Base-by-base conservation (phyloP, 2,329 filamentous ascomycete genomes). In the Nemania bipapillata region DNA sequence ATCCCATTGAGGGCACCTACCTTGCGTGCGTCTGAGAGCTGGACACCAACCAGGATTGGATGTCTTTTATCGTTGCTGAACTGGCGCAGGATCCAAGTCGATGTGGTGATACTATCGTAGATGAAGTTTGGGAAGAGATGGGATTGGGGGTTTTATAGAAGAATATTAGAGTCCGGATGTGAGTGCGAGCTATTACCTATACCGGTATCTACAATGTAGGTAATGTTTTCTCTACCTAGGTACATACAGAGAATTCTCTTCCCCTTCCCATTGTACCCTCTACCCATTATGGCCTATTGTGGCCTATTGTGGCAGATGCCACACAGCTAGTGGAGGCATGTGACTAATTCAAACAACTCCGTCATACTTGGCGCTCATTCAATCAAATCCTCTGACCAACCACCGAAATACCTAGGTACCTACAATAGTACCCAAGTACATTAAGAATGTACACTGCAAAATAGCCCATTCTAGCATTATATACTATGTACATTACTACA, bases 1-100 rank as follows among this genome's bases (percentile, higher is more conserved):
- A 8, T n/a, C 15, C 4, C 20, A n/a, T 7, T 20, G 9, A 45
- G 54, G 4, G 5, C 8, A 62, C 56, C 42, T 22, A 68, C 65
- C 40, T 68, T 60, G 55, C 4, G 62, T 60, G 55, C 4, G 62
- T 30, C 49, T 56, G 50, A 59, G 45, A 26, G 24, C 22, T 12
- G 4, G 11, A 42, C 17, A 42, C 40, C 11, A 42, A 12, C 11
- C 6, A 12, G 4, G 11, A 42, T 42, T 42, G 6, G 40, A 24
- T 47, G 8, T 11, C 12, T 49, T 12, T 4, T 49, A 22, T 26
- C 11, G 8, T 59, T 54, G 26, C n/a, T 50, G 47, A 50, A 15
- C 5, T 24, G 7, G 17, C 8, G 9, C 4, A 20, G 30, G 7
- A 50, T 11, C 52, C 15, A 50, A 54, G 24, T 45, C 24, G 50